Evolutionary conservation across 106 monocot species (phyloP), one percentile per base, ranked within the genome.

Genomic region (Agapanthus africanus): DNA sequence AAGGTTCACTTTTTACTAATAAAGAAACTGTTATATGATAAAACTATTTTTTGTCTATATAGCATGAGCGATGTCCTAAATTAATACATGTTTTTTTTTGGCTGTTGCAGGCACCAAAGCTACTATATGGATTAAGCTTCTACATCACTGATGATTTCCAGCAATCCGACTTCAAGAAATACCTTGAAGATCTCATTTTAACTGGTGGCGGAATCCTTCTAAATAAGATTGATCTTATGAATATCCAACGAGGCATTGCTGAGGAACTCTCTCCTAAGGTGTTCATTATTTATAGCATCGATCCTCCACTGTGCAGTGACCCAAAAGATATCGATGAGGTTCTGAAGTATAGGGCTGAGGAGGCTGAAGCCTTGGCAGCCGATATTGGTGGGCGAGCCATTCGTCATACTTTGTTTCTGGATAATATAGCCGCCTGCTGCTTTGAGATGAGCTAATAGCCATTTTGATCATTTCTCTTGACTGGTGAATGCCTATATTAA

Each of bases 1-100:
- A 84, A 89, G 83, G 95, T 97, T 39, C 18, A 7, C 13, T 21
- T 21, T 44, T 18, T 66, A 47, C 46, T 19, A 47, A 15, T n/a
- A n/a, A n/a, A n/a, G n/a, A n/a, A n/a, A 19, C 19, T n/a, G n/a
- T 47, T 2, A 15, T 3, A 5, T 47, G 1, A 15, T 2, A 5
- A 13, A 47, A n/a, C n/a, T n/a, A n/a, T n/a, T n/a, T n/a, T n/a
- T n/a, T n/a, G n/a, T n/a, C n/a, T n/a, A n/a, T n/a, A n/a, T n/a
- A n/a, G n/a, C n/a, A n/a, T n/a, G n/a, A n/a, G n/a, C n/a, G n/a
- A n/a, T n/a, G n/a, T n/a, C n/a, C n/a, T n/a, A n/a, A n/a, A n/a
- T n/a, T n/a, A n/a, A n/a, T n/a, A n/a, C n/a, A n/a, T n/a, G 46
- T 47, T 47, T 2, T 47, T 3, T 2, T 47, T 1, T 47, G 0